Evolutionary conservation across 2,329 filamentous ascomycete genomes (phyloP).

Genomic region (Pseudogymnoascus sp.): DNA sequence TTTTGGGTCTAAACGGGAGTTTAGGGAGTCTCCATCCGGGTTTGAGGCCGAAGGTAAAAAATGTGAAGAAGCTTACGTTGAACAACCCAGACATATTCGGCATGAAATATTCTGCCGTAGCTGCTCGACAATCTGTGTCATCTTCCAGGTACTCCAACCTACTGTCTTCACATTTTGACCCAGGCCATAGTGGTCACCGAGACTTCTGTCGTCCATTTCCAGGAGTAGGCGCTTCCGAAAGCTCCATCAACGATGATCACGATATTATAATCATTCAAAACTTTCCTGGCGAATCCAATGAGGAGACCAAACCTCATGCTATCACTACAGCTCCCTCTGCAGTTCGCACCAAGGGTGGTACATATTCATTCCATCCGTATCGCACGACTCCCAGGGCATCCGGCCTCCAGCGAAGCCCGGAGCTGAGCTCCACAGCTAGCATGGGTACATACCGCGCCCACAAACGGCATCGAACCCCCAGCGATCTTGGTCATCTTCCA

Average conservation of each 20-base stretch:
- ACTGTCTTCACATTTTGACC: background rate
- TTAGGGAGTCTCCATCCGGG: background rate
- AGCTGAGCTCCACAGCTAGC: background rate
- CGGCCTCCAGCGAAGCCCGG: background rate
- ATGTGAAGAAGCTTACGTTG: background rate
- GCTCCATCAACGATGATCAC: background rate
- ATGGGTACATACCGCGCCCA: background rate
- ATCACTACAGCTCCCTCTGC: background rate
- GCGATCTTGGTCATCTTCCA: conserved; percentile 12
- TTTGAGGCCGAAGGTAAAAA: background rate
- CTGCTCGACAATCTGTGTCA: background rate
- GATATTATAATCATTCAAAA: conserved; percentile 9
- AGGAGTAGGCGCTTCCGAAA: background rate
- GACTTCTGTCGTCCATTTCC: background rate
- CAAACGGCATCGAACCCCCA: background rate
- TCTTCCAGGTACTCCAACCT: background rate
- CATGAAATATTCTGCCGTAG: background rate
- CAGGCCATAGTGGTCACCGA: background rate
- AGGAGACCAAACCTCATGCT: background rate
- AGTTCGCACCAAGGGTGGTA: background rate
- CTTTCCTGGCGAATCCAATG: background rate
- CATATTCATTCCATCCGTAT: background rate
- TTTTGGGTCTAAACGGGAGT: background rate
- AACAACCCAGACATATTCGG: background rate
- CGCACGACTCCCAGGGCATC: background rate